Percentiles rank a stretch among this genome's conserved stretches.
Evolutionary conservation across 2,329 filamentous ascomycete genomes (phyloP).

Genomic region (Colletotrichum lindemuthianum): DNA sequence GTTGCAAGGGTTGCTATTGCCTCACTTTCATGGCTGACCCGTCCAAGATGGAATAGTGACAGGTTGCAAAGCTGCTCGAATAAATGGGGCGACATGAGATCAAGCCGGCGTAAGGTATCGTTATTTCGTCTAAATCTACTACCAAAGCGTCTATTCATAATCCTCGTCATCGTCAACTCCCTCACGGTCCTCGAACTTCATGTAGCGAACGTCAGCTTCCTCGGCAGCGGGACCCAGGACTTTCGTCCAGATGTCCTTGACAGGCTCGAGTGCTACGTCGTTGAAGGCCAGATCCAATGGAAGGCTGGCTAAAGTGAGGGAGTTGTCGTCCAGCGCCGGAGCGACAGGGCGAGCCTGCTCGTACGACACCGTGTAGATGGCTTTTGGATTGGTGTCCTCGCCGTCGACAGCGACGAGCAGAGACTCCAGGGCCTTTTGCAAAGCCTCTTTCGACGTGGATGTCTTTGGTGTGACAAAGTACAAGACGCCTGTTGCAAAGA

Average conservation of each 20-base stretch:
- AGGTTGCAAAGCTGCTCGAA: no score
- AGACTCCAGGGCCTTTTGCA: constrained; percentile 53
- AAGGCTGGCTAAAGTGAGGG: constrained; percentile 66
- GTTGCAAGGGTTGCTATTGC: no score
- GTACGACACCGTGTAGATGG: constrained; percentile 65
- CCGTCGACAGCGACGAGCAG: constrained; percentile 50
- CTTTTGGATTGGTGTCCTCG: constrained; percentile 42
- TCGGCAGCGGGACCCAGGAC: constrained; percentile 64
- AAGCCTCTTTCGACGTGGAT: constrained; percentile 46
- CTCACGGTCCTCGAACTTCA: constrained; percentile 83
- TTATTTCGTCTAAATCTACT: constrained; percentile 34
- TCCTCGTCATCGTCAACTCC: constrained; percentile 64
- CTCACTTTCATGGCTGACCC: no score
- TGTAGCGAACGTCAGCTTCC: constrained; percentile 63
- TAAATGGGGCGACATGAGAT: no score
- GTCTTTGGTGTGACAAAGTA: constrained; percentile 53
- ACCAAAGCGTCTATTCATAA: constrained; percentile 51
- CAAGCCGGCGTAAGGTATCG: constrained; percentile 7
- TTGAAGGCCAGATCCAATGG: constrained; percentile 77
- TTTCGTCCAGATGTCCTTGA: constrained; percentile 76
- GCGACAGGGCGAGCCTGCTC: constrained; percentile 56
- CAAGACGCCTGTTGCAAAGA: constrained; percentile 39
- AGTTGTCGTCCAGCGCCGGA: constrained; percentile 47
- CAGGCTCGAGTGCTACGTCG: constrained; percentile 73
- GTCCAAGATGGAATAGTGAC: no score